These are phyloP conservation scores for Leishmania martiniquensis DNA, from an alignment of 208 protist genomes.

Conservation along the genomic window DNA sequence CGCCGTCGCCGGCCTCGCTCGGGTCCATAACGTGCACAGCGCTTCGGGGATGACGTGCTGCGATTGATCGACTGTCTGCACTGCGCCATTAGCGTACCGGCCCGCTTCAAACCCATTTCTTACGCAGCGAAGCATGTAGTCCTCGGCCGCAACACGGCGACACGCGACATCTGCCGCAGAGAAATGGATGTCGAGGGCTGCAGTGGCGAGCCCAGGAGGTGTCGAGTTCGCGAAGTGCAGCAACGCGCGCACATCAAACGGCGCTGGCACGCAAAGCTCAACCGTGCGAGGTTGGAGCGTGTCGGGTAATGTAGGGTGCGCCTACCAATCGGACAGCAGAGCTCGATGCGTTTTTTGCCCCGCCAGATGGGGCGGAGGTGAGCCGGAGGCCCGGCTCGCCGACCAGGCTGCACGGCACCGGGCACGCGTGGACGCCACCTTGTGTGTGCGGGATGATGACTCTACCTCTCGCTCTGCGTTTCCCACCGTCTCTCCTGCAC, in stretches of 20 bases:
- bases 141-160: constrained; percentile 59
- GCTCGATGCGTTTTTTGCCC: too few relatives aligned
- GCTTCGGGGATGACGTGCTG: constrained; percentile 90
- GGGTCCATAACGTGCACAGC: constrained; percentile 53
- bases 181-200: neutral
- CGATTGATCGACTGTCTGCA: constrained; percentile 75
- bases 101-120: constrained; percentile 11
- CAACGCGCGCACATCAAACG: constrained; percentile 3
- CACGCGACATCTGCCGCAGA: constrained; percentile 15
- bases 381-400: too few relatives aligned
- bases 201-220: neutral
- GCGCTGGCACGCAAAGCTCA: constrained; percentile 47
- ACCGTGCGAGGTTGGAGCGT: too few relatives aligned
- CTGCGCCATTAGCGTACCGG: constrained; percentile 33
- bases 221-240: constrained; percentile 1
- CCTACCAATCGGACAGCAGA: too few relatives aligned
- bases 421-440: too few relatives aligned
- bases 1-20: neutral
- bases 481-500: too few relatives aligned
- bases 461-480: too few relatives aligned
- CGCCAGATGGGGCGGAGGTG: too few relatives aligned
- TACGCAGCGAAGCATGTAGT: constrained; percentile 67
- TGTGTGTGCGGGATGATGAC: too few relatives aligned
- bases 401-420: too few relatives aligned
- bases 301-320: too few relatives aligned